phyloP scores from a whole-genome alignment of 805 yeast genomes.

The Myxozyma neglecta region DNA sequence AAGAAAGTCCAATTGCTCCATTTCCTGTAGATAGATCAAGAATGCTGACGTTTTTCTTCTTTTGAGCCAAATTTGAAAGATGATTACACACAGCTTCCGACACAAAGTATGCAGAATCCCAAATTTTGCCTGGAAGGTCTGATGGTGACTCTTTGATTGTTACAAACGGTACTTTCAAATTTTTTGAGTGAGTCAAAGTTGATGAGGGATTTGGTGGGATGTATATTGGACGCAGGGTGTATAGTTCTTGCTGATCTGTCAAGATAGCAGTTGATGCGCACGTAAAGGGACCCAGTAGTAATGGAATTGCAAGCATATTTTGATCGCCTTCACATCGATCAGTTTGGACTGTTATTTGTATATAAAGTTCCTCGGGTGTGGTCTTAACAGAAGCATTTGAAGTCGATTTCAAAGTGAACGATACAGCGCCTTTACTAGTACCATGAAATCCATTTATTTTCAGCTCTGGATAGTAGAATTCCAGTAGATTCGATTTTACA shows the following conservation, averaged over 20 bases:
- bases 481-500: neutral
- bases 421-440: conserved; percentile 17
- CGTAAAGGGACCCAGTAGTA: conserved; percentile 22
- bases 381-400: no score
- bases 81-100: neutral
- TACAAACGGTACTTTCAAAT: neutral
- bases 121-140: conserved; percentile 29
- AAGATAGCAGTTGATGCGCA: neutral
- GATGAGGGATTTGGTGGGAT: neutral
- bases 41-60: neutral
- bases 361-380: conserved; percentile 2
- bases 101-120: conserved; percentile 31
- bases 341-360: neutral
- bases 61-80: neutral
- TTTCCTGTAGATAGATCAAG: conserved; percentile 29
- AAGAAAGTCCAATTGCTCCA: conserved; percentile 26
- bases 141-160: conserved; percentile 20
- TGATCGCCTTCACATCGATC: neutral
- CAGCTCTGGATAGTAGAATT: conserved; percentile 17
- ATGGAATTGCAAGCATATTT: conserved; percentile 10
- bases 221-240: conserved; percentile 12
- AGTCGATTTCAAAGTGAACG: neutral
- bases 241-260: neutral
- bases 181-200: no score
- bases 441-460: conserved; percentile 17